Percentiles rank a stretch among this genome's conserved stretches.
These are phyloP conservation scores for Grammothele lineata DNA, from an alignment of 768 basidiomycete species.

Conservation along the genomic window DNA sequence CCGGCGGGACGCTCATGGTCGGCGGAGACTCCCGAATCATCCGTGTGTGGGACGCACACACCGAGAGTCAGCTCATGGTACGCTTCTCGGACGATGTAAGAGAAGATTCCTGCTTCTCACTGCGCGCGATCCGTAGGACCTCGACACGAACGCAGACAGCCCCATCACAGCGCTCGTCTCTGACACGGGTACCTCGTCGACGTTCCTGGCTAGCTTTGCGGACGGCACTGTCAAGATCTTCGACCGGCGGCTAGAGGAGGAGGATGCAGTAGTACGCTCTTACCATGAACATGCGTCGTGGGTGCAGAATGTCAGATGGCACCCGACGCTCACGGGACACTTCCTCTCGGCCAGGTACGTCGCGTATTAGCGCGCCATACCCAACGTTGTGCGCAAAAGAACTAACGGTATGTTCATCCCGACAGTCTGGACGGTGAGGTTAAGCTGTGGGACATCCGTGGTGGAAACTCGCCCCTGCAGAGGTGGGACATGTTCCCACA, in stretches of 20 bases:
- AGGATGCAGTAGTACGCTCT: conserved; percentile 75
- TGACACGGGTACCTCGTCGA: conserved; percentile 70
- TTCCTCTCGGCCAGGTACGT: conserved; percentile 83
- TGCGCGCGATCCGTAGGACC: conserved; percentile 49
- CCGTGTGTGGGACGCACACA: conserved; percentile 92
- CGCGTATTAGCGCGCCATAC: no score
- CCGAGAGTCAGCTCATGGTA: conserved; percentile 74
- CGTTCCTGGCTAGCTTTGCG: conserved; percentile 87
- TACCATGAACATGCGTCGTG: conserved; percentile 77
- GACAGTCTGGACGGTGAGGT: conserved; percentile 83
- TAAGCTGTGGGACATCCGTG: conserved; percentile 86
- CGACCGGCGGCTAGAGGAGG: conserved; percentile 83
- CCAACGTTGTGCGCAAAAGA: background rate
- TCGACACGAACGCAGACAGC: conserved; percentile 86
- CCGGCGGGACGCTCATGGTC: conserved; percentile 77
- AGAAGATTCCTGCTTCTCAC: no score
- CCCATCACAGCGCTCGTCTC: conserved; percentile 84
- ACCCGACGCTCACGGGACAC: conserved; percentile 62
- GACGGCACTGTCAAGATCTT: conserved; percentile 89
- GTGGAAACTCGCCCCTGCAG: conserved; percentile 50
- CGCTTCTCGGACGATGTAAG: no score
- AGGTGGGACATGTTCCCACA: conserved; percentile 62
- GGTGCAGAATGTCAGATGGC: conserved; percentile 89
- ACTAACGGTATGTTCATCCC: background rate
- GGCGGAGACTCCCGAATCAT: conserved; percentile 90